Conservation (phyloP, 768 basidiomycete genomes). For the Auriscalpium microsporum region DNA sequence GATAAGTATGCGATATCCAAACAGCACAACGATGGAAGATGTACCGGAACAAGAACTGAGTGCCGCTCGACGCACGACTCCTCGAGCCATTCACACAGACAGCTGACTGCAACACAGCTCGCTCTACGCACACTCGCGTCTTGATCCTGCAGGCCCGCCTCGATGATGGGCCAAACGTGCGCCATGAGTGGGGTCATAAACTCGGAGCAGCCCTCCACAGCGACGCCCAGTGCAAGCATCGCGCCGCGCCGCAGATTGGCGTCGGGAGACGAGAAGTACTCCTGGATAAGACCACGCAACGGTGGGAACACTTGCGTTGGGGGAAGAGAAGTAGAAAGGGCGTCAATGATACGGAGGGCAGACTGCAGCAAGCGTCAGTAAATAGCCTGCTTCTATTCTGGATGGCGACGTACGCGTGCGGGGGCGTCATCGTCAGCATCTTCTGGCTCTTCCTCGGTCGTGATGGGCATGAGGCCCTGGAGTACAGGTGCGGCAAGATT, state of each 20-base stretch:
- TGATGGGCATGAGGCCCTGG: constrained; percentile 87
- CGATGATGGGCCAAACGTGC: constrained; percentile 91
- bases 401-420: constrained; percentile 55
- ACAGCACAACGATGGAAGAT: constrained; percentile 17
- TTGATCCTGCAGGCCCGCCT: constrained; percentile 75
- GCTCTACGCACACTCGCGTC: constrained; percentile 89
- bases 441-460: constrained; percentile 88
- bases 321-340: constrained; percentile 84
- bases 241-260: constrained; percentile 80
- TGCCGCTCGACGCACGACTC: constrained; percentile 87
- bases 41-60: constrained; percentile 73
- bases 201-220: constrained; percentile 96
- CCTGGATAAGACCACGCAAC: constrained; percentile 70
- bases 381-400: background rate
- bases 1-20: background rate
- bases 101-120: constrained; percentile 91
- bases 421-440: constrained; percentile 92
- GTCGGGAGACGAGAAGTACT: constrained; percentile 79
- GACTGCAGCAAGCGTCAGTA: constrained; percentile 39
- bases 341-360: constrained; percentile 90
- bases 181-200: constrained; percentile 90
- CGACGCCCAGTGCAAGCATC: constrained; percentile 90
- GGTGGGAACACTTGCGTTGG: constrained; percentile 95
- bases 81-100: constrained; percentile 94
- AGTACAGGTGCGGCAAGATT: constrained; percentile 80